Evolutionary conservation across 2,329 filamentous ascomycete species (phyloP), one percentile per base, ranked within the genome.

Genomic region (Aspergillus ustus): DNA sequence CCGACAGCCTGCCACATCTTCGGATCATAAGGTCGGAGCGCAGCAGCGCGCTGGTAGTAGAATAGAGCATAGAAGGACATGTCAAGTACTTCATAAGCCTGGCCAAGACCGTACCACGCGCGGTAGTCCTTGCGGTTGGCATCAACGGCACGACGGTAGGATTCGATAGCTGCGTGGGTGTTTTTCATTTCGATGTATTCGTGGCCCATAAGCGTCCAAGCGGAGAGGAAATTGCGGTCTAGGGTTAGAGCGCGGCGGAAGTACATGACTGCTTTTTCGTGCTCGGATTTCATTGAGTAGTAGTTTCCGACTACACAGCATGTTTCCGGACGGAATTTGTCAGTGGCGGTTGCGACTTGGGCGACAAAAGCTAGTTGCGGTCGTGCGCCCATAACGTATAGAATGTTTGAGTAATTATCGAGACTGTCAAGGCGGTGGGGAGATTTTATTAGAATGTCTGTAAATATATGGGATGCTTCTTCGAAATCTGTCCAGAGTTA

Each of bases 1-100:
- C 92, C 95, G 5, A 99, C 93, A 0, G 95, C 95, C 81, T 95
- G 91, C 95, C 95, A 99, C 91, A 99, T 96, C 77, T 98, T 98
- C 0, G 93, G 92, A 69, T 99, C 95, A 84, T 94, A 97, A 0
- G 94, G 93, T n/a, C 93, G 88, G 1, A 99, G 82, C 0, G 93
- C 92, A 0, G 94, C 94, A 0, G 95, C 95, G 60, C 95, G 92
- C 73, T 98, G 96, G 81, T 97, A 97, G 78, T 99, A 99, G 85
- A 95, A 98, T 0, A 99, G 81, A 1, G 94, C 93, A 75, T 99
- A 99, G 48, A 93, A 93, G 73, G 97, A 92, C 92, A 97, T 97
- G 78, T 99, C 95, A 8, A 99, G 85, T 68, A 99, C 91, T 76
- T 99, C 95, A 72, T 99, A 99, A 1, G 95, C 96, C 75, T 98